Percentiles rank a stretch among this genome's conserved stretches.
phyloP scores from a whole-genome alignment of 2,329 filamentous ascomycete genomes.

The Phoma sp. region DNA sequence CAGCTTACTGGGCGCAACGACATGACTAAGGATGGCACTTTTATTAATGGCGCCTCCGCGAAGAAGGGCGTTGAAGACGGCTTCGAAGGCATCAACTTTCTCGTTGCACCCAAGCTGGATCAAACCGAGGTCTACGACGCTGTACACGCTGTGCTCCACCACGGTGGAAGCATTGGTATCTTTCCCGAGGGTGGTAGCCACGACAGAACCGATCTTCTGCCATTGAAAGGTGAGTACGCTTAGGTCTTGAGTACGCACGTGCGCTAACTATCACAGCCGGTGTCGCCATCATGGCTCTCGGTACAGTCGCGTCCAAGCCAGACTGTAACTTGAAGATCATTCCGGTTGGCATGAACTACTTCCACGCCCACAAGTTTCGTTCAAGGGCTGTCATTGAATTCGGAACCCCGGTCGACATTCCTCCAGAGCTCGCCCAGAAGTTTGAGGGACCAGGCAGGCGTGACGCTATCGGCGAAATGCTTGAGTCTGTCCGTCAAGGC shows the following conservation, averaged over 20 bases:
- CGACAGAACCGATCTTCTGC: slow-evolving; percentile 88
- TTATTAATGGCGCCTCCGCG: slow-evolving; percentile 62
- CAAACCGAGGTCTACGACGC: slow-evolving; percentile 93
- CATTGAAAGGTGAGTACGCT: slow-evolving; percentile 67
- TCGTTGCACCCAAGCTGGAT: slow-evolving; percentile 90
- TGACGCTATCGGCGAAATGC: slow-evolving; percentile 83
- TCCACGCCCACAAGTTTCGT: slow-evolving; percentile 97
- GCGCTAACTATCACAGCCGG: slow-evolving; percentile 66
- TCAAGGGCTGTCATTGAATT: slow-evolving; percentile 97
- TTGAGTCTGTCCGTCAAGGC: slow-evolving; percentile 86
- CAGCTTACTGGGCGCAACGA: slow-evolving; percentile 85
- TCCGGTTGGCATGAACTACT: slow-evolving; percentile 99
- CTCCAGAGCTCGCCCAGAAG: slow-evolving; percentile 80
- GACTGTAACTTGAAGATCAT: slow-evolving; percentile 92
- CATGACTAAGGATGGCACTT: slow-evolving; percentile 70
- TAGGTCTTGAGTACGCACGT: background rate
- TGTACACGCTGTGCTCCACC: slow-evolving; percentile 82
- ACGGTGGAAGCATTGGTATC: slow-evolving; percentile 90
- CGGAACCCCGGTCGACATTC: slow-evolving; percentile 85
- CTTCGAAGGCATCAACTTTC: slow-evolving; percentile 82
- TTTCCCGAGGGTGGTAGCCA: slow-evolving; percentile 98
- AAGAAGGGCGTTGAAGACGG: slow-evolving; percentile 61
- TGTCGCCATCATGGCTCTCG: slow-evolving; percentile 97
- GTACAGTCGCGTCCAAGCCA: slow-evolving; percentile 83
- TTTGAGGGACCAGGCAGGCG: slow-evolving; percentile 77